These are phyloP conservation scores for Epichloe sp. DNA, from an alignment of 2,329 filamentous ascomycete genomes.

Conservation along the genomic window DNA sequence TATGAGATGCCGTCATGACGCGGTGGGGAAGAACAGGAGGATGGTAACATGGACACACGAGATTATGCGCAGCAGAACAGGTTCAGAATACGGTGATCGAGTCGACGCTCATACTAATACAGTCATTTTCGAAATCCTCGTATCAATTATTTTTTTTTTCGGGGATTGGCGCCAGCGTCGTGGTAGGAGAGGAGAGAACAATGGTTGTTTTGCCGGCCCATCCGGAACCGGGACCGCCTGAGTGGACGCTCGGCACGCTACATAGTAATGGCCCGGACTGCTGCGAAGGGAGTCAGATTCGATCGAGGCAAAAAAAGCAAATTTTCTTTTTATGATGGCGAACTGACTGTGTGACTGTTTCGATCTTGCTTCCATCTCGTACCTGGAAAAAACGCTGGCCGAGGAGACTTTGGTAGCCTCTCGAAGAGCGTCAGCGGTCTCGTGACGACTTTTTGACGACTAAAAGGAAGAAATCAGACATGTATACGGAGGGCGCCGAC, in stretches of 20 bases:
- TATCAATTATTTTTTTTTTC: neutral
- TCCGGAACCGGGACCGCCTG: neutral
- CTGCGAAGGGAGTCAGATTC: neutral
- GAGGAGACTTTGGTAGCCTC: neutral
- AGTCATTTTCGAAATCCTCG: neutral
- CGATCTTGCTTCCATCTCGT: neutral
- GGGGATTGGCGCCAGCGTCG: neutral
- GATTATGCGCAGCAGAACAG: no score
- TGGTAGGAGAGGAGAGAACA: neutral
- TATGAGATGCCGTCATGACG: neutral
- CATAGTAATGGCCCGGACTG: neutral
- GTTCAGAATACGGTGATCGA: neutral
- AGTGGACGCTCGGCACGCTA: constrained; percentile 1
- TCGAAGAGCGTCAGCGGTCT: neutral
- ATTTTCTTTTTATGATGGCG: no score
- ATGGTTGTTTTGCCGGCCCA: neutral
- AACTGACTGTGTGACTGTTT: neutral
- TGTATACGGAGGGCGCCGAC: no score
- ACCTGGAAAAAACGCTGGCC: neutral
- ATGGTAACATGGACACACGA: neutral
- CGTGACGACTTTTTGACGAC: neutral
- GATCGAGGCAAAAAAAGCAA: no score
- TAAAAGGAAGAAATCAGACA: neutral
- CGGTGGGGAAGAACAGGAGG: neutral
- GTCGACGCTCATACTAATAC: no score